phyloP scores from a whole-genome alignment of 345 rosid species.

The Eucalyptus tenuipes region DNA sequence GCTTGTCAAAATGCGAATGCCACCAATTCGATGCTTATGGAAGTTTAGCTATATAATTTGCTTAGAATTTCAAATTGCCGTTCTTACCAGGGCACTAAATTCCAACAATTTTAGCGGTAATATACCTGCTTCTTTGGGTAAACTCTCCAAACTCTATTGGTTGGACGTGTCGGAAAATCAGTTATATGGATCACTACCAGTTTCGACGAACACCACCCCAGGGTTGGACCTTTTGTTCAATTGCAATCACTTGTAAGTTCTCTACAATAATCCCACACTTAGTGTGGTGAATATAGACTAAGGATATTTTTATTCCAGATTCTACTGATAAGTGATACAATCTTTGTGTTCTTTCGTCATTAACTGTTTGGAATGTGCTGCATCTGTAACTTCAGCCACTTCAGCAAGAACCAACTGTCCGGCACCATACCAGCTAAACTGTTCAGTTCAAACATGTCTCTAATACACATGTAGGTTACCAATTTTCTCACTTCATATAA shows the following conservation, averaged over 20 bases:
- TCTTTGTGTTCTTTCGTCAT: not conserved
- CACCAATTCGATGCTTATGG: not conserved
- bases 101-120: slow-evolving; percentile 22
- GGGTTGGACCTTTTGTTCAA: slow-evolving; percentile 26
- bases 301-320: not conserved
- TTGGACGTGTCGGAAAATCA: slow-evolving; percentile 35
- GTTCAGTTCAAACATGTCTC: slow-evolving; percentile 22
- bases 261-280: not conserved
- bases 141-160: slow-evolving; percentile 20
- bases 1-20: not conserved
- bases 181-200: slow-evolving; percentile 27
- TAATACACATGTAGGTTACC: slow-evolving; percentile 27
- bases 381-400: slow-evolving; percentile 11
- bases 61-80: not conserved
- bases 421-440: slow-evolving; percentile 23
- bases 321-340: not conserved
- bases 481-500: not conserved
- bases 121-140: slow-evolving; percentile 36
- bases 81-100: slow-evolving; percentile 27
- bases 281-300: not conserved
- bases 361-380: not conserved
- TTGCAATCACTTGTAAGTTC: slow-evolving; percentile 31
- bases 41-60: not conserved
- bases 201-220: slow-evolving; percentile 19
- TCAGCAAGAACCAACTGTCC: slow-evolving; percentile 20